phyloP scores from a whole-genome alignment of 176 grass and related monocot species.

The Aegilops tauschii region DNA sequence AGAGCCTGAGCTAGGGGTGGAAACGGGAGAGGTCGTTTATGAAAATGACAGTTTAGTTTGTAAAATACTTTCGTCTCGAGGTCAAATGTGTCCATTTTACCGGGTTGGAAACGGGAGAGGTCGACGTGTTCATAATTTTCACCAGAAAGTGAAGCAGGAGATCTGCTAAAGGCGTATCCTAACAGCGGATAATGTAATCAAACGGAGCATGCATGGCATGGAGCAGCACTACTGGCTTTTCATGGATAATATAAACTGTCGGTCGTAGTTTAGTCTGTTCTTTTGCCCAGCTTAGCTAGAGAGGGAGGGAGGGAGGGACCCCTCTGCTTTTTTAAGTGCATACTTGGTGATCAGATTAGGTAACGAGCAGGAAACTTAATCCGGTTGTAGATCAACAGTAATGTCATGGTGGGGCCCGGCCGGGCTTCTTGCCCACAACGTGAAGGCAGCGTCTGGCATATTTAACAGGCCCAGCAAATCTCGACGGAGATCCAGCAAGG shows the following conservation, averaged over 20 bases:
- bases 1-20: too few species aligned
- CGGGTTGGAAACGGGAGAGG: too few species aligned
- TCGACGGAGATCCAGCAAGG: not conserved
- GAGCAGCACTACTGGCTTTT: not conserved
- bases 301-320: too few species aligned
- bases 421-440: constrained; percentile 2
- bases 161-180: constrained; percentile 30
- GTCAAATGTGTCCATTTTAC: too few species aligned
- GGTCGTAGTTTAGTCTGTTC: not conserved
- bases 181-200: constrained; percentile 36
- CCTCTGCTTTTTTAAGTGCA: not conserved
- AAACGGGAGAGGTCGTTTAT: not conserved
- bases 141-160: not conserved
- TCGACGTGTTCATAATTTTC: not conserved
- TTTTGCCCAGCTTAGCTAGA: not conserved
- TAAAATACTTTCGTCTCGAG: too few species aligned
- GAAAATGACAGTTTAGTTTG: too few species aligned
- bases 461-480: not conserved
- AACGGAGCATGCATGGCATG: not conserved
- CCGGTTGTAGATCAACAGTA: not conserved
- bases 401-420: not conserved
- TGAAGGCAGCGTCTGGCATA: not conserved
- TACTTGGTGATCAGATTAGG: constrained; percentile 20
- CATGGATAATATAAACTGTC: not conserved
- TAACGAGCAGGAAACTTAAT: too few species aligned